Base-by-base conservation (phyloP, 495 filamentous ascomycete genomes). In the Copromyces sp. region DNA sequence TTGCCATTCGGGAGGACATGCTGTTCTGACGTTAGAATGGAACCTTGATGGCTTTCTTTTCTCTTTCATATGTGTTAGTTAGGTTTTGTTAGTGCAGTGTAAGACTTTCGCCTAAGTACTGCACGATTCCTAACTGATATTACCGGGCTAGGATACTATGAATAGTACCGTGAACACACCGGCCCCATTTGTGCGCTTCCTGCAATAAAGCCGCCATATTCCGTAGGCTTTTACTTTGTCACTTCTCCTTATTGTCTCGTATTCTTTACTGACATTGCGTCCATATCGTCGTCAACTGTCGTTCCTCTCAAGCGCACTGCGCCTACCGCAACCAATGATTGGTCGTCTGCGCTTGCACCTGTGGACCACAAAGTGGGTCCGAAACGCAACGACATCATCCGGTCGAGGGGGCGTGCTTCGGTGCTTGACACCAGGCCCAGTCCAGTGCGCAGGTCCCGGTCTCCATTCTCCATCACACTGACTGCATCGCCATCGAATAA, bases 31-130 rank as follows among this genome's bases (percentile, higher is more conserved):
- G 24, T 24, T 24, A 24, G 24, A 24, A 24, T 8, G 0, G 20
- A 24, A 61, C 24, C 12, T 61, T 32, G 14, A 61, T 9, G 53
- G 53, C 14, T 61, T 0, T 35, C 1, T 53, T 17, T 1, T 61
- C 14, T 40, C 8, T 40, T 61, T 17, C 17, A 2, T 24, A 1
- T 24, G 24, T 24, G 29, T 61, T 24, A 24, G 29, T 32, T 61
- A 35, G 0, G 2, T 0, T 2, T 0, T 3, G 53, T 4, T 61
- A 61, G 53, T 35, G 1, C 2, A 2, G 1, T 12, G 9, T 61
- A 61, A 0, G 0, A 9, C 0, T 3, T 0, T 17, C 5, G 6
- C 16, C 3, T 0, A 59, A 0, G 7, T 8, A 16, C 5, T 12
- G 11, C 16, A 6, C 0, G 4, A 0, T 14, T 0, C 0, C 9